Percentiles rank a stretch among this genome's conserved stretches.
phyloP scores from a whole-genome alignment of 805 yeast species.

The Ogataea polymorpha region DNA sequence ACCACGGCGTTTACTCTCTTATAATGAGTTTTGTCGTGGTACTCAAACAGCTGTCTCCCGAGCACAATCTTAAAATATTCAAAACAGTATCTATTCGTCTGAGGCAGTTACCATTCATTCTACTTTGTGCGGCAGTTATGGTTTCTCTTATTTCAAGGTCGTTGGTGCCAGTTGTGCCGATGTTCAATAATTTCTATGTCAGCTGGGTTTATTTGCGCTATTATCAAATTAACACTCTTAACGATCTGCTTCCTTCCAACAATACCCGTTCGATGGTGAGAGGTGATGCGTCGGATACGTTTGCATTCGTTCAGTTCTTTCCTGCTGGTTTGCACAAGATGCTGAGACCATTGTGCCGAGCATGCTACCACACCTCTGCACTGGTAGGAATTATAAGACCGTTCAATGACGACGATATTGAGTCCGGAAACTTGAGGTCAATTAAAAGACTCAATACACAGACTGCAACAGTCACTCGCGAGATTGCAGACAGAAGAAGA shows the following conservation, averaged over 20 bases:
- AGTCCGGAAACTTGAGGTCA: conserved; percentile 70
- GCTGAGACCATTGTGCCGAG: conserved; percentile 49
- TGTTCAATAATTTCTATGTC: conserved; percentile 55
- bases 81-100: conserved; percentile 43
- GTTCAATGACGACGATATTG: conserved; percentile 67
- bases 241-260: conserved; percentile 27
- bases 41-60: conserved; percentile 56
- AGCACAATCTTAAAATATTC: conserved; percentile 49
- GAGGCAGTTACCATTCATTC: conserved; percentile 58
- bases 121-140: conserved; percentile 29
- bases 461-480: conserved; percentile 25
- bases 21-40: conserved; percentile 55
- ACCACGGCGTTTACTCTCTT: conserved; percentile 48
- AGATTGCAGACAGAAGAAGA: conserved; percentile 72
- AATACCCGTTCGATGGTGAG: conserved; percentile 35
- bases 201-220: conserved; percentile 81
- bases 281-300: conserved; percentile 91
- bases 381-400: conserved; percentile 51
- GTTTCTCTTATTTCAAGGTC: conserved; percentile 28
- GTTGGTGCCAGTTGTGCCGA: conserved; percentile 54
- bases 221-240: conserved; percentile 49
- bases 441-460: conserved; percentile 50
- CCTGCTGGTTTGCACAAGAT: conserved; percentile 58
- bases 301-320: conserved; percentile 79
- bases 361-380: conserved; percentile 37